Conservation (phyloP, 2,329 filamentous ascomycete genomes). For the Alternaria burnsii region DNA sequence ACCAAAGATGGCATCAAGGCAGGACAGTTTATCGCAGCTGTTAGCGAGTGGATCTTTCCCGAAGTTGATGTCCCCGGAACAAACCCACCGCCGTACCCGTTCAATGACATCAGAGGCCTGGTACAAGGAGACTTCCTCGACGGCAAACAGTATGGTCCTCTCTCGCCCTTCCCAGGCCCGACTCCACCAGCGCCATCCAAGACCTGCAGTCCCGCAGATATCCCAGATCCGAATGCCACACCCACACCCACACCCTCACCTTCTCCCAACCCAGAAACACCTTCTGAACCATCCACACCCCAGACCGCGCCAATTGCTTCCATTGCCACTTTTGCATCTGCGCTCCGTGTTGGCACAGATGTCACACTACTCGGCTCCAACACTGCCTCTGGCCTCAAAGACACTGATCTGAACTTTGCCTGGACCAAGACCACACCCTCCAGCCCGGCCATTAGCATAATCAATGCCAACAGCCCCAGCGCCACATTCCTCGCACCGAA, state of each 20-base stretch:
- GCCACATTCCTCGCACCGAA: conserved; percentile 36
- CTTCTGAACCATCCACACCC: conserved; percentile 5
- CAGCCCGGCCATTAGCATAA: conserved; percentile 31
- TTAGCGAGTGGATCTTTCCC: conserved; percentile 57
- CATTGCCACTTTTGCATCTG: conserved; percentile 31
- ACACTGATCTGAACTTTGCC: conserved; percentile 38
- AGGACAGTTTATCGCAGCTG: conserved; percentile 54
- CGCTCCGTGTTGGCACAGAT: conserved; percentile 41
- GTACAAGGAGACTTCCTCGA: conserved; percentile 43
- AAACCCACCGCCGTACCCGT: conserved; percentile 37
- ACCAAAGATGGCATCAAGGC: conserved; percentile 54
- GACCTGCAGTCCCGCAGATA: conserved; percentile 33
- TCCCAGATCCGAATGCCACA: conserved; percentile 23
- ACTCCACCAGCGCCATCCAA: conserved; percentile 37
- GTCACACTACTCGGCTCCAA: conserved; percentile 43
- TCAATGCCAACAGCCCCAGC: conserved; percentile 28
- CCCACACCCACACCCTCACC: conserved; percentile 6
- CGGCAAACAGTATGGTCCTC: conserved; percentile 47
- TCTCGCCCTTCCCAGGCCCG: conserved; percentile 50
- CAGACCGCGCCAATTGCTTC: conserved; percentile 25
- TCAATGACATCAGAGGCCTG: conserved; percentile 49
- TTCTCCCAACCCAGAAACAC: conserved; percentile 3
- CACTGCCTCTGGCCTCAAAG: conserved; percentile 29
- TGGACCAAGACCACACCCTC: conserved; percentile 43
- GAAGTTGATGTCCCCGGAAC: conserved; percentile 53